These are phyloP conservation scores for Calonectria hawksworthii DNA, from an alignment of 2,329 filamentous ascomycete genomes.

Conservation along the genomic window DNA sequence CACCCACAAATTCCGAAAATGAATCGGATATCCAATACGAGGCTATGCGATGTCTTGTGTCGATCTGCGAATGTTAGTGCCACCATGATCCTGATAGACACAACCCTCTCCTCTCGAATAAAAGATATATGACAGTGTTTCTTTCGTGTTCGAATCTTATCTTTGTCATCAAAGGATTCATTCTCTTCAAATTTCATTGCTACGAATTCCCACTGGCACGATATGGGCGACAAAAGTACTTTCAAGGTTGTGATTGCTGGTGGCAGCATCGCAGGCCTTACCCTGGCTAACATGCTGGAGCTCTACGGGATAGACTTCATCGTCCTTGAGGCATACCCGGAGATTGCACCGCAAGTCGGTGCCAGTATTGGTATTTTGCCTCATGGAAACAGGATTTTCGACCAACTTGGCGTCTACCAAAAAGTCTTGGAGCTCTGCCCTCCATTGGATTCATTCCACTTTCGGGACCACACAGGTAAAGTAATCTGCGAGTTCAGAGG, in stretches of 20 bases:
- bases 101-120: too few relatives aligned
- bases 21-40: not conserved
- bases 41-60: not conserved
- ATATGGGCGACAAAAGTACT: slow-evolving; percentile 19
- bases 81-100: not conserved
- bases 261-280: slow-evolving; percentile 30
- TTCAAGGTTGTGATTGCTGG: slow-evolving; percentile 33
- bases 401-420: slow-evolving; percentile 57
- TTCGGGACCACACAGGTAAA: slow-evolving; percentile 16
- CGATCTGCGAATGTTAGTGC: too few relatives aligned
- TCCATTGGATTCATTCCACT: slow-evolving; percentile 22
- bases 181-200: not conserved
- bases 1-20: not conserved
- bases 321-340: slow-evolving; percentile 59
- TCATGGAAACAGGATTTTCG: slow-evolving; percentile 60
- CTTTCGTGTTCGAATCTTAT: not conserved
- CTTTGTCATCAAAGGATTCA: not conserved
- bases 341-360: slow-evolving; percentile 61
- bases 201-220: not conserved
- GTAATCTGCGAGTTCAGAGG: slow-evolving; percentile 14
- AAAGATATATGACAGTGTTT: not conserved
- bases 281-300: slow-evolving; percentile 36
- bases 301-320: slow-evolving; percentile 59
- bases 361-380: slow-evolving; percentile 62
- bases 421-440: slow-evolving; percentile 20